Conservation (phyloP, 441 rosid genomes). For the Corymbia calophylla region DNA sequence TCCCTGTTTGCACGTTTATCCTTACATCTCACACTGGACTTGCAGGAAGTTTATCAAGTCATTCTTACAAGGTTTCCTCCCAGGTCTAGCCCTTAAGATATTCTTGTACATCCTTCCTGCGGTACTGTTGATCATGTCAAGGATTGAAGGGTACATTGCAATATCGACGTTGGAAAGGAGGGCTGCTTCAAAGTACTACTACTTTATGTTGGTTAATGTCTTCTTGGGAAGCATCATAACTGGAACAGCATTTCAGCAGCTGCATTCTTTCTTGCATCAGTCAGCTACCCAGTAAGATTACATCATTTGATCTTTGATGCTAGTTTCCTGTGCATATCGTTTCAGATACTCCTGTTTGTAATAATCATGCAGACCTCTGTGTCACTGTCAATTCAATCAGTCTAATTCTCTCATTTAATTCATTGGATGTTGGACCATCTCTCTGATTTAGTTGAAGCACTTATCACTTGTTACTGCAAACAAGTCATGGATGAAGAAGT, state of each 20-base stretch:
- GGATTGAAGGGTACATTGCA: conserved; percentile 83
- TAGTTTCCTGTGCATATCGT: not conserved
- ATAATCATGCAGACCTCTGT: not conserved
- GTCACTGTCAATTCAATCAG: not conserved
- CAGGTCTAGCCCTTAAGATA: conserved; percentile 86
- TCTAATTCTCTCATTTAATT: not conserved
- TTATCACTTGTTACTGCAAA: not conserved
- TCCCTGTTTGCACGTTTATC: not conserved
- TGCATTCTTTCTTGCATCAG: conserved; percentile 79
- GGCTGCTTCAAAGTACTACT: conserved; percentile 86
- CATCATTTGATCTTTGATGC: not conserved
- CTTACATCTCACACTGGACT: not conserved
- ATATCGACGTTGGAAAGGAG: conserved; percentile 67
- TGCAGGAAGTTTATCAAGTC: conserved; percentile 89
- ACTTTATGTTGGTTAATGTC: conserved; percentile 95
- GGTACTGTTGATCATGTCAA: conserved; percentile 74
- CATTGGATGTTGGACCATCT: not conserved
- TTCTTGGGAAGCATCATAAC: conserved; percentile 90
- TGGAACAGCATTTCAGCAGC: conserved; percentile 93
- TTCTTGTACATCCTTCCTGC: conserved; percentile 76
- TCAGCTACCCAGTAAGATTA: conserved; percentile 72
- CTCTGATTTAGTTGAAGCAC: not conserved
- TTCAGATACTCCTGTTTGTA: not conserved
- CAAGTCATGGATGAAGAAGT: not conserved
- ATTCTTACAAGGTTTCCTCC: conserved; percentile 94